These are phyloP conservation scores for Cucurbita moschata DNA, from an alignment of 306 rosid species.

Conservation along the genomic window DNA sequence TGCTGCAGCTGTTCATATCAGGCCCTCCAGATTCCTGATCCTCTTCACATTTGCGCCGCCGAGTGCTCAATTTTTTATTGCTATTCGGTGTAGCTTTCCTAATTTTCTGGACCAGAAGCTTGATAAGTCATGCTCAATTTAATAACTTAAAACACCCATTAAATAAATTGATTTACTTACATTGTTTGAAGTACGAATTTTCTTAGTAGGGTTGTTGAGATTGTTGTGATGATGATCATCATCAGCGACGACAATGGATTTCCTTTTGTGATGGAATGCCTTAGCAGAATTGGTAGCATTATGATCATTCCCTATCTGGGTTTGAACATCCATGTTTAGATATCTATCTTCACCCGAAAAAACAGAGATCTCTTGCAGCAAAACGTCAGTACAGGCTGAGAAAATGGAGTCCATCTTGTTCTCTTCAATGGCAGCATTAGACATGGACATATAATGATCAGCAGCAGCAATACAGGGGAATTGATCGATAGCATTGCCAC, in stretches of 20 bases:
- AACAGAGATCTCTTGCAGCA: conserved; percentile 24
- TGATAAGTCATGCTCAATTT: too few relatives aligned
- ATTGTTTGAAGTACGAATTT: conserved; percentile 22
- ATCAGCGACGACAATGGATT: conserved; percentile 17
- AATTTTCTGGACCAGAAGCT: too few relatives aligned
- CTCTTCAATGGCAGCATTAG: background rate
- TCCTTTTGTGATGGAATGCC: conserved; percentile 37
- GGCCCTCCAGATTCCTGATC: background rate
- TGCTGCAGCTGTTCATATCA: background rate
- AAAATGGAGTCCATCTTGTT: conserved; percentile 13
- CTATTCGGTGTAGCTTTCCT: conserved; percentile 3
- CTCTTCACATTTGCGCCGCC: conserved; percentile 10
- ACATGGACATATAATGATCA: background rate
- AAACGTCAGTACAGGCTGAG: conserved; percentile 17
- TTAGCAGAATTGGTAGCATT: conserved; percentile 8
- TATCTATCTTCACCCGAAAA: conserved; percentile 16
- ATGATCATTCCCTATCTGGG: background rate
- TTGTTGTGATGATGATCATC: background rate
- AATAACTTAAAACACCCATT: too few relatives aligned
- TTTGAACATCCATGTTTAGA: conserved; percentile 12
- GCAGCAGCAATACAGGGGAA: background rate
- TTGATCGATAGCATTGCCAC: conserved; percentile 1
- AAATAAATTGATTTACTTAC: conserved; percentile 22
- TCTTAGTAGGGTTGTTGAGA: conserved; percentile 30
- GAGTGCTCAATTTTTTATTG: conserved; percentile 13